These are phyloP conservation scores for Arabidopsis lyrata DNA, from an alignment of 441 rosid genomes.

Conservation along the genomic window DNA sequence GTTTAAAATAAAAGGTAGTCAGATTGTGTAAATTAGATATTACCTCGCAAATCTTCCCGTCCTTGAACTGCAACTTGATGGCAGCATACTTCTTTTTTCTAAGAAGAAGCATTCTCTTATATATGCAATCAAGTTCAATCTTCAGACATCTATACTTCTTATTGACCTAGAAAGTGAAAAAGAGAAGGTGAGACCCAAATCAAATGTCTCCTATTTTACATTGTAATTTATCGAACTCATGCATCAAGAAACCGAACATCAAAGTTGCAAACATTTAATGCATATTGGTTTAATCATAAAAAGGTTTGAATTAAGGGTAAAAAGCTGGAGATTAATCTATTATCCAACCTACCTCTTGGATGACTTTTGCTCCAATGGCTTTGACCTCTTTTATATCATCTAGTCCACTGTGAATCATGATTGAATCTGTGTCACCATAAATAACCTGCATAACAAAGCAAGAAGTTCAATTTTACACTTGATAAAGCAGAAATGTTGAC, in stretches of 20 bases:
- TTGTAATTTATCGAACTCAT: too few relatives aligned
- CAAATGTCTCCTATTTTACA: constrained; percentile 5
- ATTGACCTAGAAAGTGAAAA: constrained; percentile 71
- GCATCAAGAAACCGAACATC: too few relatives aligned
- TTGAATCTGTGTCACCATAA: constrained; percentile 98
- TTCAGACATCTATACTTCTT: constrained; percentile 89
- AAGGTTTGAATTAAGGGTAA: too few relatives aligned
- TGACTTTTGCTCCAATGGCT: constrained; percentile 78
- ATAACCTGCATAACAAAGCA: constrained; percentile 70
- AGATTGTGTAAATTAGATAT: constrained; percentile 5
- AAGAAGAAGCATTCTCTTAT: too few relatives aligned
- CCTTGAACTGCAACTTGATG: too few relatives aligned
- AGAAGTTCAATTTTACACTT: constrained; percentile 30
- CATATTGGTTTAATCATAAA: too few relatives aligned
- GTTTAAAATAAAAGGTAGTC: constrained; percentile 10
- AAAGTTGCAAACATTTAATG: too few relatives aligned
- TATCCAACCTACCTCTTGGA: constrained; percentile 75
- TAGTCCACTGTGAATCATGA: constrained; percentile 94
- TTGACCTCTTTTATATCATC: constrained; percentile 83
- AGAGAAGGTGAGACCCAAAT: constrained; percentile 25
- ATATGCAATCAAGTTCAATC: too few relatives aligned
- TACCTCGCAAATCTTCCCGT: too few relatives aligned
- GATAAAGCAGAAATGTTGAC: constrained; percentile 34
- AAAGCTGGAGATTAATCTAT: constrained; percentile 18
- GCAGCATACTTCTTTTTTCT: too few relatives aligned